Percentiles rank a stretch among this genome's conserved stretches.
Conservation (phyloP, 139 green algal species). For the Volvox reticuliferus region DNA sequence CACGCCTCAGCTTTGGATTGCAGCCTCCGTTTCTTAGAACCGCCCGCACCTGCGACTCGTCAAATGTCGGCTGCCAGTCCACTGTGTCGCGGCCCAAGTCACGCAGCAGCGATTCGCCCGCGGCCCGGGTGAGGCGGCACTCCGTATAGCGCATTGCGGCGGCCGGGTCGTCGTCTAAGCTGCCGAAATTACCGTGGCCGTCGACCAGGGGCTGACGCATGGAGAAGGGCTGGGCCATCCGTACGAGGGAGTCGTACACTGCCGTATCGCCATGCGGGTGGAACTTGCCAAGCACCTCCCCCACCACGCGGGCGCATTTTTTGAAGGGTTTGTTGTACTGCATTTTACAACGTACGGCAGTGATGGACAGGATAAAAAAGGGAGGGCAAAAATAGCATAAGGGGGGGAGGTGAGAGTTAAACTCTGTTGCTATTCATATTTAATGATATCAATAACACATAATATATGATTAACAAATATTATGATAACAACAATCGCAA, state of each 20-base stretch:
- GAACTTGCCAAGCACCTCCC: slow-evolving; percentile 98
- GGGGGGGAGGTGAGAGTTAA: too few relatives aligned
- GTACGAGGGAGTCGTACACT: slow-evolving; percentile 96
- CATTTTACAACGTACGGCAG: background rate
- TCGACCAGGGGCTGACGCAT: slow-evolving; percentile 86
- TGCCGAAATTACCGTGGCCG: slow-evolving; percentile 99
- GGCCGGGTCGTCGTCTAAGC: slow-evolving; percentile 94
- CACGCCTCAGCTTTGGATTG: too few relatives aligned
- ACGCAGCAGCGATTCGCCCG: slow-evolving; percentile 82
- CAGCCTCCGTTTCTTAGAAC: too few relatives aligned
- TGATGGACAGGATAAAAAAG: too few relatives aligned
- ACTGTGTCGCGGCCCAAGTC: slow-evolving; percentile 89
- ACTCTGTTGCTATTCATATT: too few relatives aligned
- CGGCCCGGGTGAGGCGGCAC: slow-evolving; percentile 74
- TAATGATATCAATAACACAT: too few relatives aligned
- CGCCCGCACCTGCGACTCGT: slow-evolving; percentile 85
- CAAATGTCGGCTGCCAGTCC: slow-evolving; percentile 88
- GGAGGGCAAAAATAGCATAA: too few relatives aligned
- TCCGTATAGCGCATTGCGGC: slow-evolving; percentile 96
- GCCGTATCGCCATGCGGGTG: slow-evolving; percentile 96
- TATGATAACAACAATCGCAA: too few relatives aligned
- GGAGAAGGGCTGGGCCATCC: slow-evolving; percentile 93
- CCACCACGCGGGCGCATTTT: slow-evolving; percentile 95
- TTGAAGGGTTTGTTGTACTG: slow-evolving; percentile 66
- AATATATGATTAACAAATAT: too few relatives aligned